These are phyloP conservation scores for Clausena lansium DNA, from an alignment of 345 rosid genomes.

Conservation along the genomic window DNA sequence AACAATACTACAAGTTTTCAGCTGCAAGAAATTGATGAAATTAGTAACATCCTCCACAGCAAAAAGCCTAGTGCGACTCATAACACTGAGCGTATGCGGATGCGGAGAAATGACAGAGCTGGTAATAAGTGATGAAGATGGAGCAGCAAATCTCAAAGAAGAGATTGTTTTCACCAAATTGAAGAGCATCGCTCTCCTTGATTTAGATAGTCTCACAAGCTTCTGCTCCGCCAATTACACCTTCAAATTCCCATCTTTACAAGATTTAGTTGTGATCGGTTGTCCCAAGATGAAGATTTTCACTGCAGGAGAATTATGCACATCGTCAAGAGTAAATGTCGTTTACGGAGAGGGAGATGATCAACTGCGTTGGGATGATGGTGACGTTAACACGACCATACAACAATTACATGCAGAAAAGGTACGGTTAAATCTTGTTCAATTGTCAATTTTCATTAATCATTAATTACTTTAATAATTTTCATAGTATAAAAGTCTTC, in stretches of 20 bases:
- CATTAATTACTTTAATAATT: no score
- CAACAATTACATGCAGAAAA: background rate
- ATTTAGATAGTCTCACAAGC: background rate
- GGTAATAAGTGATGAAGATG: background rate
- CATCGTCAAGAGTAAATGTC: background rate
- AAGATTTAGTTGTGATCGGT: background rate
- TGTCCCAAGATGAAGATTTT: background rate
- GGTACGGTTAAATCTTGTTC: background rate
- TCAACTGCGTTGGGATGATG: background rate
- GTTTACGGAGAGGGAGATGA: no score
- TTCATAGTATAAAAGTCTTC: no score
- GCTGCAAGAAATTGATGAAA: background rate
- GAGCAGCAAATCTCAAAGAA: background rate
- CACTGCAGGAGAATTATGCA: no score
- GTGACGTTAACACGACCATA: background rate
- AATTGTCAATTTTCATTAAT: no score
- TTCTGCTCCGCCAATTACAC: background rate
- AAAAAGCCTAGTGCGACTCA: slow-evolving; percentile 2
- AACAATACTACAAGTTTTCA: background rate
- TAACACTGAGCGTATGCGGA: background rate
- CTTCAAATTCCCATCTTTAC: background rate
- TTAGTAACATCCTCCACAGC: slow-evolving; percentile 11
- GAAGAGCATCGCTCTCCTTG: no score
- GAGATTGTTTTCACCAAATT: slow-evolving; percentile 4
- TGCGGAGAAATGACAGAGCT: background rate